Conservation (phyloP, 805 yeast genomes). For the Hanseniaspora lindneri region DNA sequence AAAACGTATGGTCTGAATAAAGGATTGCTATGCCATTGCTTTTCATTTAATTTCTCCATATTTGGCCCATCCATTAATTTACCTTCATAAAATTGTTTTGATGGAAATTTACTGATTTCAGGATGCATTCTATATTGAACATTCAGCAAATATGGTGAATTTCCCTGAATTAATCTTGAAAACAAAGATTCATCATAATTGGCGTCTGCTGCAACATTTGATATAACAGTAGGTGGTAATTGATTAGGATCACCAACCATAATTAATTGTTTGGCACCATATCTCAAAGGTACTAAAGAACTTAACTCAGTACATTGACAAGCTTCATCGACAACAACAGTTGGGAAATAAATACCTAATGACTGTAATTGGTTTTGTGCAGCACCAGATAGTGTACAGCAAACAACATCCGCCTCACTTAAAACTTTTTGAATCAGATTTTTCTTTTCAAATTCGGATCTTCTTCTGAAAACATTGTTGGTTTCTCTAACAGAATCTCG, state of each 20-base stretch:
- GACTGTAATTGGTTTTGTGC: constrained; percentile 54
- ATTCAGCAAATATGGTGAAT: constrained; percentile 71
- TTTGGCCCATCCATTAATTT: constrained; percentile 63
- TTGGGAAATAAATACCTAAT: constrained; percentile 55
- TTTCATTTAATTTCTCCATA: constrained; percentile 46
- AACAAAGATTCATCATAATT: constrained; percentile 79
- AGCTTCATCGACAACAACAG: constrained; percentile 82
- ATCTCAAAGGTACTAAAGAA: constrained; percentile 73
- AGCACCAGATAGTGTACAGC: constrained; percentile 89
- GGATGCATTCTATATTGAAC: constrained; percentile 98
- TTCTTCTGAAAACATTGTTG: constrained; percentile 54
- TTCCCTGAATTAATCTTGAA: constrained; percentile 71
- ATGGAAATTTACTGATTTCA: constrained; percentile 74
- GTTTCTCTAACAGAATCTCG: constrained; percentile 72
- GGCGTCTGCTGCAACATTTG: constrained; percentile 69
- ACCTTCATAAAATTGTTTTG: constrained; percentile 65
- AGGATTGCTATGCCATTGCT: constrained; percentile 61
- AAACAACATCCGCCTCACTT: constrained; percentile 16
- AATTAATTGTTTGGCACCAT: constrained; percentile 80
- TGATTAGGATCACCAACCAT: constrained; percentile 95
- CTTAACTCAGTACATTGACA: constrained; percentile 94
- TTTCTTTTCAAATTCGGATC: constrained; percentile 65
- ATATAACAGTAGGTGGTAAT: constrained; percentile 80
- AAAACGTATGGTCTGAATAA: constrained; percentile 67
- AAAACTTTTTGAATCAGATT: constrained; percentile 30